These are phyloP conservation scores for Metarhizium anisopliae DNA, from an alignment of 2,329 filamentous ascomycete species.

Conservation along the genomic window DNA sequence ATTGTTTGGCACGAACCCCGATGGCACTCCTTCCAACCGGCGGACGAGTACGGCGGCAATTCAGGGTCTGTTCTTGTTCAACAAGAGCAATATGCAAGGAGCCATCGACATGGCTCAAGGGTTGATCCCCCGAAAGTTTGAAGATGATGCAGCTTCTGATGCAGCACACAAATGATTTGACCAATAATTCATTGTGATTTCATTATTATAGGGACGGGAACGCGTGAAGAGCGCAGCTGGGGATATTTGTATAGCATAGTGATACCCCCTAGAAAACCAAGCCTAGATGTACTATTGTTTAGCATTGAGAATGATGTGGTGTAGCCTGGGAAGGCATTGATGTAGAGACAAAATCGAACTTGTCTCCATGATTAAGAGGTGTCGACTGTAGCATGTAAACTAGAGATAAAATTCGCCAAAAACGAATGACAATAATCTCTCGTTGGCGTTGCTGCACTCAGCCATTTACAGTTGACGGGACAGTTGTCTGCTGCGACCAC, in stretches of 20 bases:
- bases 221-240: not conserved
- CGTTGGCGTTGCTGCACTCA: too few species aligned
- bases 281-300: not conserved
- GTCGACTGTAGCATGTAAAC: too few species aligned
- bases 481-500: too few species aligned
- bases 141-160: conserved; percentile 21
- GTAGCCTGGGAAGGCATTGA: not conserved
- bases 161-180: not conserved
- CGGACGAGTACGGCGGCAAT: conserved; percentile 81
- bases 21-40: conserved; percentile 35
- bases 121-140: conserved; percentile 49
- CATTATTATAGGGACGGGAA: not conserved
- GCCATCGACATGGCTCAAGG: conserved; percentile 73
- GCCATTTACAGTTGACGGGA: too few species aligned
- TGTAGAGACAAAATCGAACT: not conserved
- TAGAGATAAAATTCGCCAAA: too few species aligned
- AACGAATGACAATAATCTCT: too few species aligned
- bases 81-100: conserved; percentile 83
- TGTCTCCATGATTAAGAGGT: not conserved
- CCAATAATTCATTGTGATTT: not conserved
- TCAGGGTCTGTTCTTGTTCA: conserved; percentile 89
- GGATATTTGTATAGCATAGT: not conserved
- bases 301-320: not conserved
- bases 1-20: conserved; percentile 52
- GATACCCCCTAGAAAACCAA: not conserved